These are phyloP conservation scores for Volvox carteri DNA, from an alignment of 163 green algal genomes.

Conservation along the genomic window DNA sequence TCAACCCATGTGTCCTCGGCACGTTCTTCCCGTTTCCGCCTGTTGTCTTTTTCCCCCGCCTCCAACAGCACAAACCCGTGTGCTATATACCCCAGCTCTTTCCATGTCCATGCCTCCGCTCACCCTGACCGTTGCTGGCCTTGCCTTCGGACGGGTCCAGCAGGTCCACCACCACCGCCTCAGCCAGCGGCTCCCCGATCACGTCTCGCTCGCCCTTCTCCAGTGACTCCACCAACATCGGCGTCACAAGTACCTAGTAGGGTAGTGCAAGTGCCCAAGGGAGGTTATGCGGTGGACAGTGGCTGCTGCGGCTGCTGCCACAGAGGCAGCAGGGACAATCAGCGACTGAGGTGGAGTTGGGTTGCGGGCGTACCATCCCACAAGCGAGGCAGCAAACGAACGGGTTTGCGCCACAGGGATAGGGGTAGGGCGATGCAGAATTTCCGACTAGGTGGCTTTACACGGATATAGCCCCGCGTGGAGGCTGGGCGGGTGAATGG, in stretches of 20 bases:
- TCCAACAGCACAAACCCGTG: too few relatives aligned
- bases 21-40: neutral
- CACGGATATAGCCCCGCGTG: too few relatives aligned
- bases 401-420: too few relatives aligned
- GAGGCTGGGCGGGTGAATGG: too few relatives aligned
- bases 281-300: too few relatives aligned
- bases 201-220: conserved; percentile 48
- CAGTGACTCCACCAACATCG: conserved; percentile 57
- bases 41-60: neutral
- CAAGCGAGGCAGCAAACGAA: too few relatives aligned
- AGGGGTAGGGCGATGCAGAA: too few relatives aligned
- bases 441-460: too few relatives aligned
- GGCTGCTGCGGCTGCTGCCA: neutral
- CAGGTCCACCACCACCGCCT: conserved; percentile 41
- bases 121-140: conserved; percentile 32
- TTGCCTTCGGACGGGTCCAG: conserved; percentile 54
- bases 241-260: conserved; percentile 74
- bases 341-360: too few relatives aligned
- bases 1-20: neutral
- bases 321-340: neutral
- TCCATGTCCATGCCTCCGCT: neutral
- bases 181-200: conserved; percentile 59
- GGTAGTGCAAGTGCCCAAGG: too few relatives aligned
- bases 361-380: too few relatives aligned
- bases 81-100: neutral